These are phyloP conservation scores for Venturia aucupariae DNA, from an alignment of 2,329 filamentous ascomycete species.

Conservation along the genomic window DNA sequence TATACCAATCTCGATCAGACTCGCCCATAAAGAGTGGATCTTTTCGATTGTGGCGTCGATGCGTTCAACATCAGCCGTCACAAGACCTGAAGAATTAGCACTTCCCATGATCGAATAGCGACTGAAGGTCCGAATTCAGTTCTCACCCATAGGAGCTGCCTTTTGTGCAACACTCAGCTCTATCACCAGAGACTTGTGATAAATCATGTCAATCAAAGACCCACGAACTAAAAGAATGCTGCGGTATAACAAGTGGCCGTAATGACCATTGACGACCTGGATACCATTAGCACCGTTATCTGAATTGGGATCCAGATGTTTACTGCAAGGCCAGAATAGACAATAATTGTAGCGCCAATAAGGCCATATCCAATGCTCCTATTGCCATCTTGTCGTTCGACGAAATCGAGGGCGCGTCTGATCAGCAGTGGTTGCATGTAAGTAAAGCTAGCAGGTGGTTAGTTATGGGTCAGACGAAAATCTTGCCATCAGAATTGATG, in stretches of 20 bases:
- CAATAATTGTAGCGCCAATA: constrained; percentile 32
- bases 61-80: neutral
- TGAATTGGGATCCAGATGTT: constrained; percentile 8
- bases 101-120: neutral
- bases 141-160: neutral
- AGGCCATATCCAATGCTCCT: constrained; percentile 29
- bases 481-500: no score
- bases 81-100: neutral
- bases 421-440: neutral
- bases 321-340: constrained; percentile 37
- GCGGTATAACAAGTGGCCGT: constrained; percentile 30
- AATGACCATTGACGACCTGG: constrained; percentile 22
- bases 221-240: constrained; percentile 31
- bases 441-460: neutral
- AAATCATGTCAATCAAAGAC: constrained; percentile 18
- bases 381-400: constrained; percentile 11
- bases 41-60: neutral
- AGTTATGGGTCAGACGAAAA: no score
- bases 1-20: neutral
- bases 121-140: neutral
- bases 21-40: constrained; percentile 1
- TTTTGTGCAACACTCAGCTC: neutral
- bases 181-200: neutral
- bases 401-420: neutral
- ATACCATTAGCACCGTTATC: neutral